Conservation (phyloP, 2,329 filamentous ascomycete species). For the Cercospora zeina region DNA sequence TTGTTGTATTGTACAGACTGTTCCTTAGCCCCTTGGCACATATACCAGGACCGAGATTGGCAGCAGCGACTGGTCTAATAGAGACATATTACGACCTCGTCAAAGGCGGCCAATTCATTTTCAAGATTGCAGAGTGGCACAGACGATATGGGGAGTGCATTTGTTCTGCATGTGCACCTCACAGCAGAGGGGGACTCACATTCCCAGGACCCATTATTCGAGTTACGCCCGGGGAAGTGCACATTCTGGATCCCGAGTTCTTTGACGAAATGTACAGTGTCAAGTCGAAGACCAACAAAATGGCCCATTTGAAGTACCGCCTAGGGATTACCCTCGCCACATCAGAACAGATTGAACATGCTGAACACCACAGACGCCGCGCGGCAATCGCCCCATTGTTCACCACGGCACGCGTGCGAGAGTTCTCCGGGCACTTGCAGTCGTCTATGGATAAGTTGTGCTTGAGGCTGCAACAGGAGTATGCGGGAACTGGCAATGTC, state of each 20-base stretch:
- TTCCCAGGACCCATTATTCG: slow-evolving; percentile 40
- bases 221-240: slow-evolving; percentile 43
- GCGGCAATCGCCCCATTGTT: slow-evolving; percentile 12
- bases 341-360: slow-evolving; percentile 9
- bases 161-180: not conserved
- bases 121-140: slow-evolving; percentile 16
- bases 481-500: slow-evolving; percentile 7
- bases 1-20: slow-evolving; percentile 21
- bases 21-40: slow-evolving; percentile 40
- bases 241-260: slow-evolving; percentile 41
- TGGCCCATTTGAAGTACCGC: not conserved
- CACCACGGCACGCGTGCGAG: slow-evolving; percentile 5
- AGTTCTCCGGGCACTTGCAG: slow-evolving; percentile 2
- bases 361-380: slow-evolving; percentile 6
- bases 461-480: not conserved
- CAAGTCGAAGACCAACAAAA: slow-evolving; percentile 4
- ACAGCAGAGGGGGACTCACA: not conserved
- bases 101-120: slow-evolving; percentile 21
- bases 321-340: slow-evolving; percentile 4
- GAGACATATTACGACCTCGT: slow-evolving; percentile 24
- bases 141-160: slow-evolving; percentile 5
- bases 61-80: slow-evolving; percentile 37
- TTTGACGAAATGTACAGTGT: slow-evolving; percentile 40
- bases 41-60: slow-evolving; percentile 41
- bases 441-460: slow-evolving; percentile 3